phyloP scores from a whole-genome alignment of 495 filamentous ascomycete genomes.

The Aspergillus hancockii region DNA sequence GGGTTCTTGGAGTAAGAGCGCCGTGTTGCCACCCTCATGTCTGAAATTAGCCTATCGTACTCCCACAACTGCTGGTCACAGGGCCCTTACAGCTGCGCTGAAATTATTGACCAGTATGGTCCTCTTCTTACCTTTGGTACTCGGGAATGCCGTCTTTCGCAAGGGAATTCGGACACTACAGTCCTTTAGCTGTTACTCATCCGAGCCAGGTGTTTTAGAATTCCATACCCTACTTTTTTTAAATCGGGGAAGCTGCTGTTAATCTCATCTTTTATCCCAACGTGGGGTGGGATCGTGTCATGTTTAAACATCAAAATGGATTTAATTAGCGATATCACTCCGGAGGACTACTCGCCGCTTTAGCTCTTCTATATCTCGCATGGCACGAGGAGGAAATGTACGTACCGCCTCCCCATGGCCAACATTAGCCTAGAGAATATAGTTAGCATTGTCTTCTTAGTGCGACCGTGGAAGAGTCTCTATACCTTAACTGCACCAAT shows the following conservation, averaged over 20 bases:
- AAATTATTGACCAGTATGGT: constrained; percentile 71
- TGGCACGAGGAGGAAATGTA: too few relatives aligned
- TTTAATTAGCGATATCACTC: constrained; percentile 77
- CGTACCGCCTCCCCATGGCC: constrained; percentile 85
- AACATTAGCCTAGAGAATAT: constrained; percentile 84
- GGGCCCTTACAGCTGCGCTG: too few relatives aligned
- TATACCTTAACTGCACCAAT: constrained; percentile 82
- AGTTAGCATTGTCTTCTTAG: too few relatives aligned
- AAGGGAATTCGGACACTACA: constrained; percentile 71
- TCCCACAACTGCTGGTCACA: too few relatives aligned
- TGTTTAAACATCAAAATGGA: constrained; percentile 83
- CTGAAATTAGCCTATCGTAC: too few relatives aligned
- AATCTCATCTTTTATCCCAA: constrained; percentile 78
- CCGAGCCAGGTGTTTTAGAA: too few relatives aligned
- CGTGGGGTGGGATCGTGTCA: constrained; percentile 76
- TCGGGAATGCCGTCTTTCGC: constrained; percentile 57
- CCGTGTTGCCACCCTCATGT: constrained; percentile 52
- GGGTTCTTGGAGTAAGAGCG: constrained; percentile 54
- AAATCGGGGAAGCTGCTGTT: constrained; percentile 78
- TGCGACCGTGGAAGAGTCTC: too few relatives aligned
- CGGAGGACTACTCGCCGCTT: too few relatives aligned
- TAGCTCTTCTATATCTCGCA: too few relatives aligned
- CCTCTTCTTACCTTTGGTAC: constrained; percentile 57
- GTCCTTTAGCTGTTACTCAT: constrained; percentile 66
- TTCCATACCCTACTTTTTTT: too few relatives aligned